Evolutionary conservation across 345 rosid species (phyloP), one percentile per base, ranked within the genome.

Genomic region (Raphanus raphanistrum): DNA sequence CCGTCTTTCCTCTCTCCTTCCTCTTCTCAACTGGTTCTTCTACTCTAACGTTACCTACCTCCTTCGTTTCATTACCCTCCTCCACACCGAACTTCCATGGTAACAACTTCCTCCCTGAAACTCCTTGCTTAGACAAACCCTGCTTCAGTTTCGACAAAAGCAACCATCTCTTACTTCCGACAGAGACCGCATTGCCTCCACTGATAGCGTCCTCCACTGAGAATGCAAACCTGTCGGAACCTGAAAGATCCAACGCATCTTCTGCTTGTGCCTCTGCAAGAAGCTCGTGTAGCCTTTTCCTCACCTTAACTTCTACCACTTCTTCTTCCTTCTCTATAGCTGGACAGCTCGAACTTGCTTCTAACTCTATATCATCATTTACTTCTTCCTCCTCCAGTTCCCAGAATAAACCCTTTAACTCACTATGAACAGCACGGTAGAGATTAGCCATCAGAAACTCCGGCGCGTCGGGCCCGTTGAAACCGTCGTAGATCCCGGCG

Each of bases 371-470:
- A 69, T 7, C 77, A 69, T 55, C 54, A 70, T 65, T 32, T 41
- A 8, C 63, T 68, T 73, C 88, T 33, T 84, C 88, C 32, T 84
- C 87, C 6, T 85, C 92, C 61, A 85, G 74, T 58, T 94, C 98
- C 99, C 97, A 94, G 84, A 94, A 94, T 81, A 94, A 84, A 29
- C 98, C 99, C 45, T 88, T 85, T 38, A 94, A 87, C 84, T 94
- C 93, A 69, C 85, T 84, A 76, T 87, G 89, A 72, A 94, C 95
- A 52, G 98, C 97, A 33, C 98, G 87, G 74, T 94, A 94, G 33
- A 94, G 99, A 88, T 90, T 87, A 64, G 91, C 96, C 99, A 94
- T 94, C 88, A 92, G 79, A 88, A 92, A 94, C 64, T 94, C 98
- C 1, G 99, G 97, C 32, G 98, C 98, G 59, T 92, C 98, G 0